These are phyloP conservation scores for Metschnikowia baotianmanensis DNA, from an alignment of 805 yeast genomes.

Conservation along the genomic window DNA sequence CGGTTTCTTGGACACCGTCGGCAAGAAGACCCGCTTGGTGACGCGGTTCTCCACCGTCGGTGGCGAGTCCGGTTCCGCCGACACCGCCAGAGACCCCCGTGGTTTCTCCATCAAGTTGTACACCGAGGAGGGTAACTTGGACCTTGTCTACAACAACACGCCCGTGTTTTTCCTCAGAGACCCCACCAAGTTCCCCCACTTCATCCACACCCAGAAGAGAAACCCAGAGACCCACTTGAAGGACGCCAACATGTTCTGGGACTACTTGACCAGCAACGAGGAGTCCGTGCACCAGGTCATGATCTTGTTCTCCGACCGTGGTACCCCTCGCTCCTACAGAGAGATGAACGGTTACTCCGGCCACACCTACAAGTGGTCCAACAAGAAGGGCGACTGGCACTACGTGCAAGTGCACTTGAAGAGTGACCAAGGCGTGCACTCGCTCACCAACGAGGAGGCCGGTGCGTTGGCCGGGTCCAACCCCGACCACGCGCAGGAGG, in stretches of 20 bases:
- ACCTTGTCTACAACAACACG: slow-evolving; percentile 82
- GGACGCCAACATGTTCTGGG: slow-evolving; percentile 85
- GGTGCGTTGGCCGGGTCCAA: slow-evolving; percentile 65
- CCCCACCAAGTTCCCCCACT: slow-evolving; percentile 82
- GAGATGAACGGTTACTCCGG: slow-evolving; percentile 85
- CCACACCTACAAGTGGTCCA: slow-evolving; percentile 80
- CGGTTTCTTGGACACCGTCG: slow-evolving; percentile 28
- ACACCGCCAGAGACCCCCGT: slow-evolving; percentile 84
- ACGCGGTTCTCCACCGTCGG: slow-evolving; percentile 87
- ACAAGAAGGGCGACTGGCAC: slow-evolving; percentile 69
- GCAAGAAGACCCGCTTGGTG: slow-evolving; percentile 39
- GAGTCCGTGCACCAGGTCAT: slow-evolving; percentile 75
- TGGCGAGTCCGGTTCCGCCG: slow-evolving; percentile 80
- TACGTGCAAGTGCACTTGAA: slow-evolving; percentile 78
- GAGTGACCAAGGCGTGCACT: slow-evolving; percentile 59
- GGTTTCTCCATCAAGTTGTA: slow-evolving; percentile 79
- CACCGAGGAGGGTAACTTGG: slow-evolving; percentile 83
- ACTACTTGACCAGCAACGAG: slow-evolving; percentile 68
- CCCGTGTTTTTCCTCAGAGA: slow-evolving; percentile 85
- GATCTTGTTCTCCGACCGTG: slow-evolving; percentile 74
- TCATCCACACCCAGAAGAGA: slow-evolving; percentile 87
- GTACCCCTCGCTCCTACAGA: slow-evolving; percentile 74
- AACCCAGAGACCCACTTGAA: slow-evolving; percentile 75
- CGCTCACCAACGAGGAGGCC: slow-evolving; percentile 63
- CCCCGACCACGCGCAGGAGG: slow-evolving; percentile 82